Evolutionary conservation across 768 basidiomycete species (phyloP), one percentile per base, ranked within the genome.

Genomic region (Kondoa malvinella): DNA sequence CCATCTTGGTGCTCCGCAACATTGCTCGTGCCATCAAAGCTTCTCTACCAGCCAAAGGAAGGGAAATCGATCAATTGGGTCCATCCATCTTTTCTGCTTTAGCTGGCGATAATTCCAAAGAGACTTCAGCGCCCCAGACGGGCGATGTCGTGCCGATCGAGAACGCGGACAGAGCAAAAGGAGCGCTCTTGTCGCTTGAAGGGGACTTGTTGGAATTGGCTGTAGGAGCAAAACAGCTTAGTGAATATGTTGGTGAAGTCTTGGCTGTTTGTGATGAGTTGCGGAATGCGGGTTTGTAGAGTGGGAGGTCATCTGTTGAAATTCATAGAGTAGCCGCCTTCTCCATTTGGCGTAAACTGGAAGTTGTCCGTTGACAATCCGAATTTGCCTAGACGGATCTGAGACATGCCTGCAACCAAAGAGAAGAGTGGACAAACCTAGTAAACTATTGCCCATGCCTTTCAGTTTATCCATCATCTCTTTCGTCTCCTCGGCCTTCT

Each of bases 321-420:
- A 73, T 88, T 88, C 83, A 97, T 84, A 0, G 87, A 88, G 79
- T 96, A 97, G 0, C 94, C 91, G n/a, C 94, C 94, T 3, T 86
- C 89, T 63, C 74, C 73, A 71, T 94, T 92, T 21, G 89, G 89
- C 69, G 86, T 85, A 74, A 99, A 89, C 78, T 97, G 87, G 82
- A 97, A 97, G 78, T 94, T 97, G 75, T 97, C 86, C 0, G 92
- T 96, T 16, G 87, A 91, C 71, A 97, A 77, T 21, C 95, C 94
- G 75, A 97, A 97, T 69, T 87, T 88, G 1, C 90, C 89, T 92
- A 71, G 17, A 50, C 8, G 65, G 15, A 0, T n/a, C 27, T 14
- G 14, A 50, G 27, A 64, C n/a, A 30, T 16, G 21, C 56, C 3
- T 63, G 4, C 50, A 57, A 26, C 4, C 32, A n/a, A 12, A 17